Base-by-base conservation (phyloP, 208 protist genomes). In the Strigomonas culicis region DNA sequence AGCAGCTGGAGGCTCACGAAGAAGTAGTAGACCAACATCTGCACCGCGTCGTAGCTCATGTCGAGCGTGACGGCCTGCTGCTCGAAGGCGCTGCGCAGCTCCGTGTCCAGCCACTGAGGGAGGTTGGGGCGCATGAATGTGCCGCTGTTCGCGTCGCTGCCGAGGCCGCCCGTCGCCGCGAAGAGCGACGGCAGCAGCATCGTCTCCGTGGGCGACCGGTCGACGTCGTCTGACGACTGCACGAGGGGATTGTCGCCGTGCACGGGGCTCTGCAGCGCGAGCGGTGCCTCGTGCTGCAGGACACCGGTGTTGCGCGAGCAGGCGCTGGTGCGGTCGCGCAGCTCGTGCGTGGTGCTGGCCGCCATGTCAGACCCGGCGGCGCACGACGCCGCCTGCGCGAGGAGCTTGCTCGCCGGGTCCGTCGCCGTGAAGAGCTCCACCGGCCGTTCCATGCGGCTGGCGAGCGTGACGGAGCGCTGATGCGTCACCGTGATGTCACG, bases 1-100 rank as follows among this genome's bases (percentile, higher is more conserved):
- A 94, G 66, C 32, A 86, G 60, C 60, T 88, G 83, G 63, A 77
- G 87, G 57, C 80, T 79, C 24, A 66, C 79, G 68, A 82, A 94
- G 55, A 94, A 89, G 62, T 83, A 90, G 63, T 80, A 90, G 22
- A 94, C 66, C 13, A 94, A 64, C n/a, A 84, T 79, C 0, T 77
- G 76, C 15, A 94, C 75, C 24, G 81, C 85, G 53, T 90, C 75
- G 68, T 90, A 94, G 63, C 76, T 80, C 22, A 91, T 36, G 56
- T 93, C 79, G 22, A 93, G 63, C 2, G 77, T 63, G 1, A 89
- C 47, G 0, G 82, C 60, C 43, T 93, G 81, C 10, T 76, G 75
- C 32, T 88, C 87, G 68, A 90, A 93, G 22, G 84, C 74, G 6
- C 39, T 65, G 22, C 80, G 81, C 8, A 93, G 75, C 27, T 76